Percentiles rank a stretch among this genome's conserved stretches.
Conservation (phyloP, 176 grass and related monocot genomes). For the Avena insularis region DNA sequence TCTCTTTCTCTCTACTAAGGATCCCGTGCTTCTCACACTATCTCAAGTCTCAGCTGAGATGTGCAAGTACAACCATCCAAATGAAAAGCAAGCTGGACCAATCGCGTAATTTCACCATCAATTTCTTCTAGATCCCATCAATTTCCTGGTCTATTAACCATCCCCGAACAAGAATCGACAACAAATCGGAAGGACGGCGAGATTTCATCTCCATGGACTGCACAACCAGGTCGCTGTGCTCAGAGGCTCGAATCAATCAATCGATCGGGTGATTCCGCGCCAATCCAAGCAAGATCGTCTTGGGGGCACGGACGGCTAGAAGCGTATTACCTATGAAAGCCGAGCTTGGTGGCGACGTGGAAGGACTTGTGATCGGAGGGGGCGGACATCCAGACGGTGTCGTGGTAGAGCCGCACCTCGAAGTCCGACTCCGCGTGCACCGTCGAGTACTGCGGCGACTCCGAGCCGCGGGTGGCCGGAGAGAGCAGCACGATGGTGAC, state of each 20-base stretch:
- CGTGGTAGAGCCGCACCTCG: constrained; percentile 77
- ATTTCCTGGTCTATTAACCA: background rate
- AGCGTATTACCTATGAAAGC: constrained; percentile 70
- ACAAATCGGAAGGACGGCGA: background rate
- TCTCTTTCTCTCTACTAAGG: background rate
- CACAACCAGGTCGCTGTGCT: background rate
- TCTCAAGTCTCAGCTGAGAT: background rate
- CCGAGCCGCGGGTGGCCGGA: constrained; percentile 36
- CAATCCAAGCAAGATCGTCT: background rate
- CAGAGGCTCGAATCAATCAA: background rate
- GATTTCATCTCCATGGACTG: background rate
- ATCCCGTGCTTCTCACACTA: background rate
- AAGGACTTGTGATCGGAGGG: constrained; percentile 73
- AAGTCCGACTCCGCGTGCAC: constrained; percentile 85
- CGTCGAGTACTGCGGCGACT: constrained; percentile 82
- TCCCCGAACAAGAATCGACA: background rate
- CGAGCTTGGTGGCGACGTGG: constrained; percentile 80
- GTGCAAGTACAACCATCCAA: background rate
- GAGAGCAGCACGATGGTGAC: constrained; percentile 4
- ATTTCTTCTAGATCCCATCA: background rate
- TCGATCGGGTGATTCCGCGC: background rate
- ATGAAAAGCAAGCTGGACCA: background rate
- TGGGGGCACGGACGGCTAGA: background rate
- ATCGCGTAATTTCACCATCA: background rate
- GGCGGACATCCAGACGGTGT: constrained; percentile 87